Evolutionary conservation across 164 flowering plant species (phyloP).

Genomic region (Vitis amurensis): DNA sequence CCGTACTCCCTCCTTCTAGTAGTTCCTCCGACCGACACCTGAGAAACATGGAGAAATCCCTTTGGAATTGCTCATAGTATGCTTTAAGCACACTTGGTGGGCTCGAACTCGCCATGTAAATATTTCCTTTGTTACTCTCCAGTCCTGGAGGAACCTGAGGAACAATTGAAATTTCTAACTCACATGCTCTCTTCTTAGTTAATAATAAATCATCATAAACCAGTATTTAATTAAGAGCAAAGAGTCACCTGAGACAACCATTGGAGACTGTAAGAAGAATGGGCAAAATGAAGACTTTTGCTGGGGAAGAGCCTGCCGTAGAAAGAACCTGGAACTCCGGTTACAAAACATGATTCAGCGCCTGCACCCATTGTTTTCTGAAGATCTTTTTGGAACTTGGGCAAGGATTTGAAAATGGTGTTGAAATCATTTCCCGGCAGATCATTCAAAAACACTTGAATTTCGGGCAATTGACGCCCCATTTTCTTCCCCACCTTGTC

Average conservation of each 20-base stretch:
- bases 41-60: constrained; percentile 47
- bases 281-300: constrained; percentile 50
- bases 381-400: constrained; percentile 24
- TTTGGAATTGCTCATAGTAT: constrained; percentile 45
- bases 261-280: constrained; percentile 61
- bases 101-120: constrained; percentile 43
- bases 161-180: background rate
- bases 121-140: constrained; percentile 46
- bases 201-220: background rate
- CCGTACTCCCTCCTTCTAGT: constrained; percentile 49
- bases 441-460: constrained; percentile 53
- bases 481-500: constrained; percentile 8
- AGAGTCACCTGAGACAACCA: constrained; percentile 64
- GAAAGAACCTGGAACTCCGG: constrained; percentile 63
- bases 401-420: constrained; percentile 42
- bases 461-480: constrained; percentile 28
- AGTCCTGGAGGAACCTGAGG: constrained; percentile 51
- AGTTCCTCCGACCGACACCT: constrained; percentile 49
- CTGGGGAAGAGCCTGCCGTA: constrained; percentile 55
- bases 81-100: constrained; percentile 36
- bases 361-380: constrained; percentile 22
- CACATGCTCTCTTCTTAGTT: background rate
- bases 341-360: constrained; percentile 35
- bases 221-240: background rate
- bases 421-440: constrained; percentile 77